Evolutionary conservation across 306 rosid species (phyloP).

Genomic region (Inga oerstediana): DNA sequence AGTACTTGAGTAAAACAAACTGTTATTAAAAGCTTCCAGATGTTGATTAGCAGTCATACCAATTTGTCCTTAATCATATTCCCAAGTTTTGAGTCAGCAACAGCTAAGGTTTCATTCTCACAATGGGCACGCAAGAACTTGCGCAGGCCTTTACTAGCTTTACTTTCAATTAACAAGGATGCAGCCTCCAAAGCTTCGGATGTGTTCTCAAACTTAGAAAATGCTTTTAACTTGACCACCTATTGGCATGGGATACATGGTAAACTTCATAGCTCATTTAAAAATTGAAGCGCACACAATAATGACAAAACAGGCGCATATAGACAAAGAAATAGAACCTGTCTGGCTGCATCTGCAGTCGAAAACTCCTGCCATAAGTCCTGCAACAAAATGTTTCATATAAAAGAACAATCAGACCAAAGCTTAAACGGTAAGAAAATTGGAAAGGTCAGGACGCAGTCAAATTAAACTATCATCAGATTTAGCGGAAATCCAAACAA

Average conservation of each 20-base stretch:
- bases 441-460: not conserved
- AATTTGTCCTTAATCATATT: conserved; percentile 81
- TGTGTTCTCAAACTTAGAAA: conserved; percentile 85
- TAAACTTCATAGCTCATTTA: conserved; percentile 14
- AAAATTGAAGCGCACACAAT: not conserved
- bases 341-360: conserved; percentile 73
- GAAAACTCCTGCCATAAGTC: conserved; percentile 69
- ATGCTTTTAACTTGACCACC: conserved; percentile 89
- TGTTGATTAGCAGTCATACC: conserved; percentile 42
- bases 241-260: conserved; percentile 14
- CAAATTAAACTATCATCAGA: not conserved
- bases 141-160: conserved; percentile 88
- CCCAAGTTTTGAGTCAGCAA: conserved; percentile 93
- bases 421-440: not conserved
- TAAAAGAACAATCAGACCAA: not conserved
- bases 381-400: conserved; percentile 38
- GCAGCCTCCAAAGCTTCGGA: conserved; percentile 89
- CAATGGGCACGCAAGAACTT: conserved; percentile 84
- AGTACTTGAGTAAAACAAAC: not conserved
- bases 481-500: not conserved
- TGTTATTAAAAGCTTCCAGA: not conserved
- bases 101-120: conserved; percentile 74
- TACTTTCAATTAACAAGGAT: conserved; percentile 74
- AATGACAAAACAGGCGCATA: not conserved
- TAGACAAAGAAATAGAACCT: conserved; percentile 46